A percentile compares a stretch with the other conserved stretches of the same genome.
Conservation (phyloP, 1,139 yeast species). For the Diutina neorugosa region DNA sequence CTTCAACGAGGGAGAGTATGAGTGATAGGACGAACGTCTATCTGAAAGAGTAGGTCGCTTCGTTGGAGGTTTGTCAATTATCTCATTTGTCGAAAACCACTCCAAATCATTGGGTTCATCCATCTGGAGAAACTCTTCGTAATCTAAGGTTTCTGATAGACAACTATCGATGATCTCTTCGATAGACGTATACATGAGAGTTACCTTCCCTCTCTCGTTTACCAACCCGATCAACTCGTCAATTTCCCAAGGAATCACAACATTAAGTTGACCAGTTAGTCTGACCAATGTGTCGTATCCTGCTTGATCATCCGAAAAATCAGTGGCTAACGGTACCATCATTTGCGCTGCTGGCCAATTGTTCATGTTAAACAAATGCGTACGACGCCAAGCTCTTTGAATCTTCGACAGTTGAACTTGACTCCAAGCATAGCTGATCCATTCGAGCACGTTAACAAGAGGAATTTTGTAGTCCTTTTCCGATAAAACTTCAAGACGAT, state of each 20-base stretch:
- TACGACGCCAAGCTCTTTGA: constrained; percentile 39
- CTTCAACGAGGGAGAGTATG: not conserved
- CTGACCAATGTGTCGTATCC: constrained; percentile 23
- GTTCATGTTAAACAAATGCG: constrained; percentile 14
- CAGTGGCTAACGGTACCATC: not conserved
- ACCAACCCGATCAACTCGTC: constrained; percentile 44
- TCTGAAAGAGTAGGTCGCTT: not conserved
- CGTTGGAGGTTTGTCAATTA: not conserved
- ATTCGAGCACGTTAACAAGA: constrained; percentile 43
- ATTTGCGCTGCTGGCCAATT: constrained; percentile 14
- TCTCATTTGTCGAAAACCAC: not conserved
- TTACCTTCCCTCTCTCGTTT: constrained; percentile 45
- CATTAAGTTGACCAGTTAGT: constrained; percentile 33
- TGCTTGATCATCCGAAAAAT: not conserved
- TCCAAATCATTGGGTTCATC: not conserved
- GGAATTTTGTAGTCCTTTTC: constrained; percentile 34
- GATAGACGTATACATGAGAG: constrained; percentile 44
- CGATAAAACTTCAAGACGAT: constrained; percentile 12
- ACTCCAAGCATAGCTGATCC: constrained; percentile 48
- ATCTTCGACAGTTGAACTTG: constrained; percentile 33
- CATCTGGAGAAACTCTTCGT: constrained; percentile 3
- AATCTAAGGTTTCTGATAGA: constrained; percentile 11
- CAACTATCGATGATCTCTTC: constrained; percentile 56
- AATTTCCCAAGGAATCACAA: constrained; percentile 46
- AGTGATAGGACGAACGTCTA: not conserved